phyloP scores from a whole-genome alignment of 1,139 yeast species.

The Taiozyma onychis region DNA sequence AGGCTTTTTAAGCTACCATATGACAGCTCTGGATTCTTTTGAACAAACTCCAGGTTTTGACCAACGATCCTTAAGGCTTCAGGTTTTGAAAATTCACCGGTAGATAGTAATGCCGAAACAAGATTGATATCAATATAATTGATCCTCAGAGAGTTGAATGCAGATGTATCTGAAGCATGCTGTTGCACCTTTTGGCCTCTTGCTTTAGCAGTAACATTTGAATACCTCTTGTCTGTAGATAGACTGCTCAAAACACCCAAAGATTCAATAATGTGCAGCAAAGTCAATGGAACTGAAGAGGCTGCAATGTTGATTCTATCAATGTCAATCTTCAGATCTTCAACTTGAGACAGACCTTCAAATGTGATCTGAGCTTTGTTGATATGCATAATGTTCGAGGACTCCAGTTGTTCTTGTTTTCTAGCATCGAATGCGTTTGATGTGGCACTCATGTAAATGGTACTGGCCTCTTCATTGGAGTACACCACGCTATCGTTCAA shows the following conservation, averaged over 20 bases:
- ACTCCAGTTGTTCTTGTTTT: slow-evolving; percentile 9
- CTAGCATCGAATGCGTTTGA: slow-evolving; percentile 31
- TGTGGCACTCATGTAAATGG: slow-evolving; percentile 81
- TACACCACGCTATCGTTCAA: slow-evolving; percentile 60
- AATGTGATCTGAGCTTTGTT: slow-evolving; percentile 38
- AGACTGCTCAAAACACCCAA: slow-evolving; percentile 19
- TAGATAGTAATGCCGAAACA: slow-evolving; percentile 36
- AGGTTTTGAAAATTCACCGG: slow-evolving; percentile 36
- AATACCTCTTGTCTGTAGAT: slow-evolving; percentile 26
- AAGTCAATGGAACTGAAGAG: slow-evolving; percentile 29
- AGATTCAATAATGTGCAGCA: slow-evolving; percentile 25
- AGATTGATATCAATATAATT: slow-evolving; percentile 34
- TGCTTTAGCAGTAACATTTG: slow-evolving; percentile 24
- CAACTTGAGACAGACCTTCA: slow-evolving; percentile 45
- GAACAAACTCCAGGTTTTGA: slow-evolving; percentile 35
- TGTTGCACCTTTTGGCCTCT: background rate
- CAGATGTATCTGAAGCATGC: background rate
- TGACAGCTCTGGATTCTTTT: slow-evolving; percentile 35
- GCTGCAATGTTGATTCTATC: slow-evolving; percentile 42
- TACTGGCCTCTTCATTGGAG: slow-evolving; percentile 64
- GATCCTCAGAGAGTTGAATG: slow-evolving; percentile 8
- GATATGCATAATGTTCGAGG: slow-evolving; percentile 25
- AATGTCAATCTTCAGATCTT: slow-evolving; percentile 42
- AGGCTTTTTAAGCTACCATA: slow-evolving; percentile 40
- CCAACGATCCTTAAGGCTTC: slow-evolving; percentile 29